Base-by-base conservation (phyloP, 2,329 filamentous ascomycete species). In the Apiospora pterosperma region DNA sequence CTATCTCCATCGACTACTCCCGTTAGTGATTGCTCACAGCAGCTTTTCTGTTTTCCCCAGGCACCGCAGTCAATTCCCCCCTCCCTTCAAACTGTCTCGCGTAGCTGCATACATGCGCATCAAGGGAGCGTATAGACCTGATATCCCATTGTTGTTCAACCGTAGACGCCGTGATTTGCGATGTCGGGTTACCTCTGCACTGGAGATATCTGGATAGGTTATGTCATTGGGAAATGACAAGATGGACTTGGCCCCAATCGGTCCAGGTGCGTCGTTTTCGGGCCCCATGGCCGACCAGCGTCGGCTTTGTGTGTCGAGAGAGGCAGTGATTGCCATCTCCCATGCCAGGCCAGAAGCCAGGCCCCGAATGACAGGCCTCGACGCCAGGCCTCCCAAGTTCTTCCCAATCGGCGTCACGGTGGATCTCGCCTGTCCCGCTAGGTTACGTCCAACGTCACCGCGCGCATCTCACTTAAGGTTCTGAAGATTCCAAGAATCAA, bases 21-120 rank as follows among this genome's bases (percentile, higher is more conserved):
- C 16, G 59, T 11, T 41, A 61, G 59, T 16, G 12, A 34, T 16
- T 19, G 59, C 34, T 41, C 59, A 61, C 36, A n/a, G 59, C 59
- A 61, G 36, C 39, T 31, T n/a, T n/a, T 28, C 48, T 41, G 59
- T 61, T 61, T 41, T 41, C 36, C 11, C 23, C 59, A 61, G 39
- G 59, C 19, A 41, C 59, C 28, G 59, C 59, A 61, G 59, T 61
- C 48, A 55, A 34, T 55, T n/a, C n/a, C 44, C 48, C 48, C 28
- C 48, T 55, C 48, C 48, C 28, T 28, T 55, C 59, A 25, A 31
- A 38, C 12, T 61, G 59, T 61, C 36, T 61, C 59, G 59, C 36
- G 28, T 31, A 41, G 36, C 23, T 41, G 59, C 59, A 61, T 61
- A 16, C 28, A 28, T 19, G 42, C 36, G 23, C 16, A 36, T 23